Evolutionary conservation across 2,329 filamentous ascomycete species (phyloP).

Genomic region (Microsporum audouinii): DNA sequence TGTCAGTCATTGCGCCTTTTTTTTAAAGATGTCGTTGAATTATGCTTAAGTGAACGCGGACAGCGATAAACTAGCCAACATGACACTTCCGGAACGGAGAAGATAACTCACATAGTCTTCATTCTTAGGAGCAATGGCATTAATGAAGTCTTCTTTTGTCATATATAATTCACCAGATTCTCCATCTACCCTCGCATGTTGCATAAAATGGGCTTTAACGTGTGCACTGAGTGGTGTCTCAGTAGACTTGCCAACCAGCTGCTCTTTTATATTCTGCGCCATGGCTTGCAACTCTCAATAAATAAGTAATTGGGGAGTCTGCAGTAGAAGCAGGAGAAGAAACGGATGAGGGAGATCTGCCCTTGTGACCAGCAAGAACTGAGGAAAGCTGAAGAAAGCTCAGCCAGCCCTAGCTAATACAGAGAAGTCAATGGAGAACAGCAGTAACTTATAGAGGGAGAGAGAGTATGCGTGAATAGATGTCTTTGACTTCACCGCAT

Average conservation of each 20-base stretch:
- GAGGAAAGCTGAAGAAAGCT: not conserved
- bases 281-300: not conserved
- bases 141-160: slow-evolving; percentile 74
- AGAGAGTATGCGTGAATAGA: not conserved
- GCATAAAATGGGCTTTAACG: slow-evolving; percentile 63
- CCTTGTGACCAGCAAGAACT: not conserved
- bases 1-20: slow-evolving; percentile 3
- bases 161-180: slow-evolving; percentile 67
- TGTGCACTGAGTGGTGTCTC: slow-evolving; percentile 58
- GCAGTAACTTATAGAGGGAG: not conserved
- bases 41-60: not conserved
- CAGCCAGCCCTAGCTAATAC: not conserved
- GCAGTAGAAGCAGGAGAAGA: not conserved
- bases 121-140: slow-evolving; percentile 71
- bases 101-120: slow-evolving; percentile 75
- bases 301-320: not conserved
- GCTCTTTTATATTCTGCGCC: slow-evolving; percentile 61
- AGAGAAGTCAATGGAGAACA: not conserved
- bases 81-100: not conserved
- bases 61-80: not conserved
- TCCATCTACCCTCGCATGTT: slow-evolving; percentile 63
- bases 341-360: not conserved
- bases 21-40: not conserved
- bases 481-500: not conserved
- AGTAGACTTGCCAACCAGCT: slow-evolving; percentile 52